Evolutionary conservation across 441 rosid species (phyloP).

Genomic region (Adansonia grandidieri): DNA sequence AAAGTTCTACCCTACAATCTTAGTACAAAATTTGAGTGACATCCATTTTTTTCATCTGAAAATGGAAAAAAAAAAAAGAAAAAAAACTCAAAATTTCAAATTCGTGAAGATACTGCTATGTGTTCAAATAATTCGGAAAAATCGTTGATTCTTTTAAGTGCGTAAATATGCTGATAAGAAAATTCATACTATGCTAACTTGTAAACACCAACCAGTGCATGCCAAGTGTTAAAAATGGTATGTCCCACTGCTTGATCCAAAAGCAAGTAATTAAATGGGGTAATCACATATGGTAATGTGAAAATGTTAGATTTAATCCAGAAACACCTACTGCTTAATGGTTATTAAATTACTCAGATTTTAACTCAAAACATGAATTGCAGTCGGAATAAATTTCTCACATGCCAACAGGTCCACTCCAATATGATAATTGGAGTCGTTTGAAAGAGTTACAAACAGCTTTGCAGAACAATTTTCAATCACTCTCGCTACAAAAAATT

Average conservation of each 20-base stretch:
- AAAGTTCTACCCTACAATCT: too few relatives aligned
- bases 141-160: background rate
- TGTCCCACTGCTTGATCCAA: background rate
- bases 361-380: background rate
- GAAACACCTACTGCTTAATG: background rate
- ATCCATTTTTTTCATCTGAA: too few relatives aligned
- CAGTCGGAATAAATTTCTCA: background rate
- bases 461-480: background rate
- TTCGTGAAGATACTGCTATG: background rate
- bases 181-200: background rate
- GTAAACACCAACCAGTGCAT: background rate
- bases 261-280: background rate
- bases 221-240: background rate
- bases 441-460: background rate
- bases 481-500: background rate
- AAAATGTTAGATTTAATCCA: background rate
- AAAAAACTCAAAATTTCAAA: too few relatives aligned
- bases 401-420: background rate
- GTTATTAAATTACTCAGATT: background rate
- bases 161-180: background rate
- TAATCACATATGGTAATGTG: background rate
- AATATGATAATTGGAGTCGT: background rate
- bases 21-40: too few relatives aligned
- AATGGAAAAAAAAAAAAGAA: too few relatives aligned
- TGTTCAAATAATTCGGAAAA: background rate